Conservation (phyloP, 441 rosid species). For the Jatropha podagrica region DNA sequence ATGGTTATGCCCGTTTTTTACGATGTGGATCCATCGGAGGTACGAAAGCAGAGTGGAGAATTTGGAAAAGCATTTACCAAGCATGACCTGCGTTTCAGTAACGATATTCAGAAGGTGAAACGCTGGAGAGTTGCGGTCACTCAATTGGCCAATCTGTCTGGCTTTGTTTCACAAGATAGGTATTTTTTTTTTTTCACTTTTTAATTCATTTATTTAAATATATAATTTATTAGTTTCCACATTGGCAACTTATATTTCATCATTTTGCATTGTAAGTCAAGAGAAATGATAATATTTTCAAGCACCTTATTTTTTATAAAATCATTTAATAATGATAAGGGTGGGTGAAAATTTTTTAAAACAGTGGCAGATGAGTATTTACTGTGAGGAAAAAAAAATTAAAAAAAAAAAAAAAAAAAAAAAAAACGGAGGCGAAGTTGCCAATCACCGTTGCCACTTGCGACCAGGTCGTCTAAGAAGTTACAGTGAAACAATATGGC, state of each 20-base stretch:
- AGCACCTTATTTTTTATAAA: too few relatives aligned
- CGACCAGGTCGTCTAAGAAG: not conserved
- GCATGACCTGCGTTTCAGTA: not conserved
- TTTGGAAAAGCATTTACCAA: not conserved
- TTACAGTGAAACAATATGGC: not conserved
- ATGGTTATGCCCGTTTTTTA: slow-evolving; percentile 3
- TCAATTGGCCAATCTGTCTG: slow-evolving; percentile 9
- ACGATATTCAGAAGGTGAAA: not conserved
- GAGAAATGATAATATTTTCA: too few relatives aligned
- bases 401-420: not conserved
- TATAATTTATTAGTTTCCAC: too few relatives aligned
- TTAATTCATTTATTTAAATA: too few relatives aligned
- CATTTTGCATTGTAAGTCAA: too few relatives aligned
- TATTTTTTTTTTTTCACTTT: not conserved
- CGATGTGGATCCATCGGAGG: not conserved
- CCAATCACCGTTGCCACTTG: not conserved
- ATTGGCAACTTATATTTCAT: too few relatives aligned
- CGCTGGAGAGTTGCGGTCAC: not conserved
- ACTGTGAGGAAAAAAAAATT: too few relatives aligned
- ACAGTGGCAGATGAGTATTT: too few relatives aligned
- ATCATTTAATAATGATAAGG: too few relatives aligned
- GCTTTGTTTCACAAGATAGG: slow-evolving; percentile 9
- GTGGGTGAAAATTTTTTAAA: too few relatives aligned
- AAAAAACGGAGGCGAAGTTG: not conserved
- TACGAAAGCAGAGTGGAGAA: not conserved